Evolutionary conservation across 495 filamentous ascomycete genomes (phyloP), one percentile per base, ranked within the genome.

Genomic region (Talaromyces thailandensis): DNA sequence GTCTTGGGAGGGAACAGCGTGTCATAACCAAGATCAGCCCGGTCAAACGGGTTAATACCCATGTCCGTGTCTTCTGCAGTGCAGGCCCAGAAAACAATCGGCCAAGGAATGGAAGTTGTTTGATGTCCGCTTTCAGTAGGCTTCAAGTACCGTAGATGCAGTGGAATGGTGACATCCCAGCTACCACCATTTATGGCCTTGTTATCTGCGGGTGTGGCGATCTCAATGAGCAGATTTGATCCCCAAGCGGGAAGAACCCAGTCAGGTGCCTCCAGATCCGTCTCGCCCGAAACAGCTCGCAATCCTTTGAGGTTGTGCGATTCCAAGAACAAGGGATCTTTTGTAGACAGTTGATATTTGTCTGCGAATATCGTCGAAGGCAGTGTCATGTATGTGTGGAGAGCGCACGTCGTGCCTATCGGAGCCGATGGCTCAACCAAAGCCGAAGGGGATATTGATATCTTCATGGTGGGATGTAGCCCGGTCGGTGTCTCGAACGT

Each of bases 31-130:
- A 98, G 72, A 70, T 90, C 85, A 26, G 78, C 78, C 18, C 89
- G 78, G 71, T 97, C 94, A 70, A 98, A 98, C 1, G 94, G 94
- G 68, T 86, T 96, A 4, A 78, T 84, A 0, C 81, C 72, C 79
- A 96, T 89, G 72, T 89, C 86, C 1, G 81, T 83, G 25, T 82
- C 89, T 50, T 90, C 88, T 43, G 84, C 82, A 2, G 81, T 79
- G 70, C 94, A 98, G 1, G 92, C 94, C 93, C 93, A 98, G 78
- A 98, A 98, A 2, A 97, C 82, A 2, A 86, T 82, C 4, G 92
- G 95, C 81, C 81, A 86, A 0, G 91, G 88, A 0, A 96, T 73
- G 21, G 70, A 28, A 0, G 68, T 68, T 3, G 69, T 51, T 18
- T 68, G 73, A 58, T 85, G 80, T 2, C 85, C 84, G 5, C 79